Base-by-base conservation (phyloP, 345 rosid genomes). In the Citrus cavaleriei region DNA sequence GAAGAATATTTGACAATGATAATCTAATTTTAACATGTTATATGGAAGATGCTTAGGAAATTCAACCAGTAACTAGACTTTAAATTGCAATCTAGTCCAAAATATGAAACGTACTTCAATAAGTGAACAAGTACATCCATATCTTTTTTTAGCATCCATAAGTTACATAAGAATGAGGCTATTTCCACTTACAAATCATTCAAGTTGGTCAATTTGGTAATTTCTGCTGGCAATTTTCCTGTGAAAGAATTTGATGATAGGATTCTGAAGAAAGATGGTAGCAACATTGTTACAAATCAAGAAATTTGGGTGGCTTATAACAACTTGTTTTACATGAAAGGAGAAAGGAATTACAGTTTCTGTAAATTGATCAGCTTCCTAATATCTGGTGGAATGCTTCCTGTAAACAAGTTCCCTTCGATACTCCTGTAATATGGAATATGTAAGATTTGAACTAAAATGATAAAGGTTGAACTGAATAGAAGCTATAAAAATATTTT, bases 401-500 rank as follows among this genome's bases (percentile, higher is more conserved):
- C 98, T 1, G 90, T 82, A 84, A 92, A 93, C 9, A 0, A 77
- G 84, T 93, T 95, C 66, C 97, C 98, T 89, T 95, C 98, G 8
- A 93, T 85, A 80, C 92, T 93, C 91, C 98, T 93, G 87, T 67
- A 76, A 82, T 58, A 76, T 27, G 62, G n/a, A 54, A 18, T 18
- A 59, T 22, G 32, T n/a, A 22, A 58, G 34, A 28, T 24, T 49
- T 66, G 40, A 65, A 21, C 32, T 49, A 18, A 54, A 77, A 34
- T 10, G 49, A 61, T 30, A 12, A 3, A 66, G 24, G 4, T 35
- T 54, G 7, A 19, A 28, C 30, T 42, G 16, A 76, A 69, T 34
- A 61, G 79, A 78, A 37, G 77, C 13, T 70, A 81, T 49, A 40
- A 10, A 66, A 49, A 51, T 42, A 71, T 65, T 68, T 42, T 21